phyloP scores from a whole-genome alignment of 108 stramenopile species.

The Nitzschia inconspicua region DNA sequence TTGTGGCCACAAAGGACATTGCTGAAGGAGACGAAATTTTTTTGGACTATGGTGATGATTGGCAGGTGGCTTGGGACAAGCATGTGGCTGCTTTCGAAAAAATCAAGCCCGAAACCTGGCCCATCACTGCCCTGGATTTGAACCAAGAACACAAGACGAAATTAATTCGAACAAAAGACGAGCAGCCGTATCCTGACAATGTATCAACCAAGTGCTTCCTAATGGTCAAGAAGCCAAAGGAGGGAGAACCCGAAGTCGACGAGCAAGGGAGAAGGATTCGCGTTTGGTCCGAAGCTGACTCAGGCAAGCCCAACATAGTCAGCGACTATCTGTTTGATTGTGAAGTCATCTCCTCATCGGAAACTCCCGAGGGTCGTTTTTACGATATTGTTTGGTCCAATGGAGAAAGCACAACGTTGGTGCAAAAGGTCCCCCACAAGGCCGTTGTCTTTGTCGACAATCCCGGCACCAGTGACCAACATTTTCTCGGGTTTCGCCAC shows the following conservation, averaged over 20 bases:
- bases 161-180: slow-evolving; percentile 13
- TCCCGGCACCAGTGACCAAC: slow-evolving; percentile 38
- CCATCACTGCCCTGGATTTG: slow-evolving; percentile 35
- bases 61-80: slow-evolving; percentile 72
- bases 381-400: slow-evolving; percentile 9
- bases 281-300: slow-evolving; percentile 14
- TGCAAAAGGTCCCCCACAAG: slow-evolving; percentile 62
- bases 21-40: slow-evolving; percentile 62
- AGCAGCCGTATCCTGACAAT: slow-evolving; percentile 35
- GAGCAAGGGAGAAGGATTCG: slow-evolving; percentile 26
- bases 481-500: slow-evolving; percentile 46
- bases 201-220: slow-evolving; percentile 42
- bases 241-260: slow-evolving; percentile 16
- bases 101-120: slow-evolving; percentile 43
- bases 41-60: slow-evolving; percentile 76
- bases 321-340: slow-evolving; percentile 48
- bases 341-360: slow-evolving; percentile 1
- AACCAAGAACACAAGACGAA: slow-evolving; percentile 28
- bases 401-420: slow-evolving; percentile 13
- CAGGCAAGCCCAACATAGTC: slow-evolving; percentile 10
- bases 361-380: not conserved
- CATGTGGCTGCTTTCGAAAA: slow-evolving; percentile 34
- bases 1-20: slow-evolving; percentile 71
- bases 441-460: slow-evolving; percentile 64
- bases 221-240: slow-evolving; percentile 27